Conservation (phyloP, 2,329 filamentous ascomycete species). For the Daldinia eschscholtzii region DNA sequence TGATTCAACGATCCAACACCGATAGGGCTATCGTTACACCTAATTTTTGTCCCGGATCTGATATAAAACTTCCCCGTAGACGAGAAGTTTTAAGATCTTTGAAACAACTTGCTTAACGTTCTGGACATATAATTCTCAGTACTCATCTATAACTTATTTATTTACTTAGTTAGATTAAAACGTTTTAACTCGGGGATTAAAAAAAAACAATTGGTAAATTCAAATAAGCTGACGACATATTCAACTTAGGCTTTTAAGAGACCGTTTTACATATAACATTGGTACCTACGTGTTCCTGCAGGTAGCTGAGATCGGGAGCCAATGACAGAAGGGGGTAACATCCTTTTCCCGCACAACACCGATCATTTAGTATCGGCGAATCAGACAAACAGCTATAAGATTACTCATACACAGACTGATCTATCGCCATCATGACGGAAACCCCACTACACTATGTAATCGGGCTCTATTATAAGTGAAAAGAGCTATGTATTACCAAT, state of each 20-base stretch:
- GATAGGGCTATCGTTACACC: constrained; percentile 31
- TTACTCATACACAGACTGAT: constrained; percentile 30
- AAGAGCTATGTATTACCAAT: constrained; percentile 25
- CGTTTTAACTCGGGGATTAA: not conserved
- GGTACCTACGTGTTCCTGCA: constrained; percentile 32
- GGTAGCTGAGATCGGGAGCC: constrained; percentile 19
- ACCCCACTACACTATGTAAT: constrained; percentile 26
- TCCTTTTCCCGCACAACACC: constrained; percentile 34
- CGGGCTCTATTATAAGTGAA: not conserved
- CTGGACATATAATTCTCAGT: not conserved
- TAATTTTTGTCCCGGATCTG: constrained; percentile 4
- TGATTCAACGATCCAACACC: constrained; percentile 17
- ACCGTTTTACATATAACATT: constrained; percentile 7
- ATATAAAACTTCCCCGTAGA: constrained; percentile 5
- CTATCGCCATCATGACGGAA: constrained; percentile 23
- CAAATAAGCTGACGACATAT: not conserved
- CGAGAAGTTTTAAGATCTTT: constrained; percentile 6
- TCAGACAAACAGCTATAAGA: constrained; percentile 9
- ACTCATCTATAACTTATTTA: not conserved
- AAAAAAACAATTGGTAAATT: not conserved
- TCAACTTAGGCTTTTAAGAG: not conserved
- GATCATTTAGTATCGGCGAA: constrained; percentile 19
- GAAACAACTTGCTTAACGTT: not conserved
- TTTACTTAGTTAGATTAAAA: not conserved
- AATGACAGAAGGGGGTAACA: constrained; percentile 25